Conservation (phyloP, 768 basidiomycete species). For the Phlegmacium glaucopus region DNA sequence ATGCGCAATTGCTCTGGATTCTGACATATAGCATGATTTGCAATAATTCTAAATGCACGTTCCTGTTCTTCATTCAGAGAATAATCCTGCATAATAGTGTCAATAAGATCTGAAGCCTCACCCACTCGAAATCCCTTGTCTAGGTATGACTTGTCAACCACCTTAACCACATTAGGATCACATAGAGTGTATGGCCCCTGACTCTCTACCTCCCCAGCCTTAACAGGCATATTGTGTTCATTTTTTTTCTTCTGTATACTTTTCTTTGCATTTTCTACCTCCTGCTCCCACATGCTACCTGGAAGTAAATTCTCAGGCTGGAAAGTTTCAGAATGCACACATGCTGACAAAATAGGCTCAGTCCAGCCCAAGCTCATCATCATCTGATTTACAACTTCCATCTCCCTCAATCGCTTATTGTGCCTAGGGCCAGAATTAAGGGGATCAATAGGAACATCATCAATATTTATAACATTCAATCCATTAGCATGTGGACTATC, state of each 20-base stretch:
- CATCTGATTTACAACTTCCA: not conserved
- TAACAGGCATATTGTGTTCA: no score
- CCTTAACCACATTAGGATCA: not conserved
- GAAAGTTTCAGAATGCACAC: not conserved
- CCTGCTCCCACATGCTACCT: no score
- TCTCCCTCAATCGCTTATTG: not conserved
- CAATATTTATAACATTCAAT: not conserved
- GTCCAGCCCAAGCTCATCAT: no score
- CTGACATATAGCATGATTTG: conserved; percentile 8
- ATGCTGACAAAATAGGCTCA: no score
- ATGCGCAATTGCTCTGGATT: conserved; percentile 20
- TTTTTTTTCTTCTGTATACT: no score
- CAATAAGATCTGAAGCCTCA: not conserved
- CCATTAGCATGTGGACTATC: no score
- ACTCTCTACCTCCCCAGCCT: no score
- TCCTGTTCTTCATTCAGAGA: conserved; percentile 29
- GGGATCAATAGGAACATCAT: conserved; percentile 2
- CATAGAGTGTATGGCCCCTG: no score
- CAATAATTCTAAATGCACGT: conserved; percentile 29
- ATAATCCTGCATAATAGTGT: not conserved
- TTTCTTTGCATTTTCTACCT: no score
- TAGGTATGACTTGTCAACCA: not conserved
- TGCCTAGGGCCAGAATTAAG: not conserved
- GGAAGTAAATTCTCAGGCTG: no score
- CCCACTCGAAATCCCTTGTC: not conserved